These are phyloP conservation scores for Capronia epimyces DNA, from an alignment of 2,329 filamentous ascomycete species.

Conservation along the genomic window DNA sequence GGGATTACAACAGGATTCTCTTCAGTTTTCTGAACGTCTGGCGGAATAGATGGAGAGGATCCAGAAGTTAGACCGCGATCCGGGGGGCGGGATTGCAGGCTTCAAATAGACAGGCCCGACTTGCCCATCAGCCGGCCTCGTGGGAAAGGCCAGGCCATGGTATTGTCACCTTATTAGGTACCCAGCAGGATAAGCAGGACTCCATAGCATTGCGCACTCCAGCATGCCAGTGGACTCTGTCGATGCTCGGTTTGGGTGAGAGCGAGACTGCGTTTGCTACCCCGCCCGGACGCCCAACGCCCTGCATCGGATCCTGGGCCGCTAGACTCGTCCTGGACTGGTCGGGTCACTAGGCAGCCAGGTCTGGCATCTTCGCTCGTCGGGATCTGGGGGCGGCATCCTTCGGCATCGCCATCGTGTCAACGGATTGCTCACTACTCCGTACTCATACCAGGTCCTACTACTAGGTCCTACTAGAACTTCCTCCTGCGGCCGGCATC, in stretches of 20 bases:
- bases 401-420: background rate
- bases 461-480: too few species aligned
- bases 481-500: background rate
- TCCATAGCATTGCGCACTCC: too few species aligned
- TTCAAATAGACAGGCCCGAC: background rate
- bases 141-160: too few species aligned
- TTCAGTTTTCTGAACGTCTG: too few species aligned
- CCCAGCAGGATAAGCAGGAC: too few species aligned
- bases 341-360: background rate
- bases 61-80: background rate
- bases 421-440: background rate
- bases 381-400: conserved; percentile 4
- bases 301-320: conserved; percentile 16
- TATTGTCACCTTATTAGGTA: too few species aligned
- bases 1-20: too few species aligned
- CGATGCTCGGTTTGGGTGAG: conserved; percentile 1
- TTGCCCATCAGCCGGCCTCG: background rate
- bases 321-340: background rate
- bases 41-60: too few species aligned
- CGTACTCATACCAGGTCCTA: too few species aligned
- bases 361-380: background rate
- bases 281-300: conserved; percentile 9
- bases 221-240: too few species aligned
- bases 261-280: background rate
- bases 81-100: background rate